Conservation (phyloP, 1,284 basidiomycete species). For the Pyrrhoderma lamaoense region DNA sequence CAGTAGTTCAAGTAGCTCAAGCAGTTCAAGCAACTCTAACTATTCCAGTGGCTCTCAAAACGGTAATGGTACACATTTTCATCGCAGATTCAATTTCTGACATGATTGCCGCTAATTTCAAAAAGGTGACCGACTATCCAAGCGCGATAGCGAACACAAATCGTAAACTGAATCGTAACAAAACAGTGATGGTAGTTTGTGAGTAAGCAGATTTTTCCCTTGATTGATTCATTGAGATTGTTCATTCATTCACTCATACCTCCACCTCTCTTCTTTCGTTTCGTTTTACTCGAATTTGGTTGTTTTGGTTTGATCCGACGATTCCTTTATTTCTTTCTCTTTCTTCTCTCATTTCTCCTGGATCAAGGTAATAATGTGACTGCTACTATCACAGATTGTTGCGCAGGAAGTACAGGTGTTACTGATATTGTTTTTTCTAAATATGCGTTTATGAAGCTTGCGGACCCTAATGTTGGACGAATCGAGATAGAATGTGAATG, state of each 20-base stretch:
- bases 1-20: background rate
- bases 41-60: constrained; percentile 5
- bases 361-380: constrained; percentile 21
- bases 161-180: constrained; percentile 28
- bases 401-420: constrained; percentile 14
- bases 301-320: background rate
- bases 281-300: no score
- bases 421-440: constrained; percentile 23
- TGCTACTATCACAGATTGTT: constrained; percentile 24
- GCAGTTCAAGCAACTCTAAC: background rate
- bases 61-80: constrained; percentile 24
- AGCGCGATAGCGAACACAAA: constrained; percentile 24
- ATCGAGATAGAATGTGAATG: constrained; percentile 14
- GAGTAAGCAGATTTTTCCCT: constrained; percentile 9
- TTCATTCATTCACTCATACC: no score
- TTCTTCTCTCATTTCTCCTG: constrained; percentile 3
- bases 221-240: no score
- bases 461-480: constrained; percentile 7
- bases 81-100: constrained; percentile 32
- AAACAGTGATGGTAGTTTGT: constrained; percentile 26
- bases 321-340: no score
- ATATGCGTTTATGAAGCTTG: constrained; percentile 23
- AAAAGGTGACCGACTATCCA: constrained; percentile 35
- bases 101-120: constrained; percentile 35
- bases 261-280: no score